Base-by-base conservation (phyloP, 306 rosid species). In the Macrotyloma uniflorum region DNA sequence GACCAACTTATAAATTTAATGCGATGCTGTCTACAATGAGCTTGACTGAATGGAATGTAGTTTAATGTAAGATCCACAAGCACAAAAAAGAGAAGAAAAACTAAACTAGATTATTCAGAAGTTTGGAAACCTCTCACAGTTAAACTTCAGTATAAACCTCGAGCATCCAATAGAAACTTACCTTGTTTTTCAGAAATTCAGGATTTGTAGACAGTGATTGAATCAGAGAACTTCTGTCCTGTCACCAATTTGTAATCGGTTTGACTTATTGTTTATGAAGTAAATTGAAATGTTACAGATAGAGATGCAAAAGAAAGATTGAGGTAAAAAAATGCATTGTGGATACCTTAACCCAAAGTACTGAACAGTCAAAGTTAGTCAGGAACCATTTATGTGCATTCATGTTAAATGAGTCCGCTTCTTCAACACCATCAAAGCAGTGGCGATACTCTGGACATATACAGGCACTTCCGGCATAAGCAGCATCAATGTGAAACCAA, bases 401-500 rank as follows among this genome's bases (percentile, higher is more conserved):
- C 95, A 89, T 89, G 89, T 94, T 90, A 68, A 94, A 94, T 11
- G 98, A 94, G 81, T 94, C 93, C 0, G 91, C 95, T 86, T 89
- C 92, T 86, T 94, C 98, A 57, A 94, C 88, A 45, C 98, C 98
- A 49, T 91, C 86, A 75, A 94, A 87, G 84, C 85, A 73, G 70
- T 85, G 91, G 78, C 89, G 98, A 86, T 86, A 89, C 83, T 94
- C 97, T 16, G 97, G 97, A 87, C 98, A 94, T 83, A 94, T 77
- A 81, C 97, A 89, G 72, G 98, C 97, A 83, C 97, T 94, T 80
- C 98, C 98, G 75, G 97, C 97, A 72, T 92, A 94, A 59, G 98
- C 98, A 83, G 98, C 97, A 85, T 94, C 98, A 46, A 94, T 90
- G 62, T 94, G 98, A 80, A 94, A 86, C 98, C 98, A 94, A 81